phyloP scores from a whole-genome alignment of 495 filamentous ascomycete genomes.

The Trypethelium eluteriae region DNA sequence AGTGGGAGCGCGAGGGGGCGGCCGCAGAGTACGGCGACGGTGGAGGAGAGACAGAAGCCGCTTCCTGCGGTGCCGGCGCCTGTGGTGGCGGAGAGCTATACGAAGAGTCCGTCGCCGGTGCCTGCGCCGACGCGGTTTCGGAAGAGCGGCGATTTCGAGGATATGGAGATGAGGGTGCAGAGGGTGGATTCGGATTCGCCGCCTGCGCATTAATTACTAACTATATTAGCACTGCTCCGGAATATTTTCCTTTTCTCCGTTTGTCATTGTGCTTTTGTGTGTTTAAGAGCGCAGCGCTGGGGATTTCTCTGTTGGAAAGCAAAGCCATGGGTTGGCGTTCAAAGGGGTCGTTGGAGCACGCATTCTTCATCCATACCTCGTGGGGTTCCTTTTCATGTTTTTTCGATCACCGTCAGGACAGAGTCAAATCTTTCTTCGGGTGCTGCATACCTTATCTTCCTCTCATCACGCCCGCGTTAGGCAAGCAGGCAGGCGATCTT shows the following conservation, averaged over 20 bases:
- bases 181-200: conserved; percentile 1
- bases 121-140: background rate
- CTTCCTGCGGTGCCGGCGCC: background rate
- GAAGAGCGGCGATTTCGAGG: conserved; percentile 9
- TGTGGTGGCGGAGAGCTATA: background rate
- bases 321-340: background rate
- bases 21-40: background rate
- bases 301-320: background rate
- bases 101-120: background rate
- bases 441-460: background rate
- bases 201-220: background rate
- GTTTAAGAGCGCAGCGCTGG: background rate
- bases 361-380: no score
- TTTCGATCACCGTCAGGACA: background rate
- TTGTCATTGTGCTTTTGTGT: background rate
- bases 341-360: background rate
- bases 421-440: no score
- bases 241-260: background rate
- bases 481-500: background rate
- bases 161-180: conserved; percentile 8
- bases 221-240: background rate
- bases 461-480: background rate
- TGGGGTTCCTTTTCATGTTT: background rate
- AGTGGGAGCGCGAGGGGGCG: background rate
- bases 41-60: conserved; percentile 1